Base-by-base conservation (phyloP, 768 basidiomycete genomes). In the Boletus bicolor region DNA sequence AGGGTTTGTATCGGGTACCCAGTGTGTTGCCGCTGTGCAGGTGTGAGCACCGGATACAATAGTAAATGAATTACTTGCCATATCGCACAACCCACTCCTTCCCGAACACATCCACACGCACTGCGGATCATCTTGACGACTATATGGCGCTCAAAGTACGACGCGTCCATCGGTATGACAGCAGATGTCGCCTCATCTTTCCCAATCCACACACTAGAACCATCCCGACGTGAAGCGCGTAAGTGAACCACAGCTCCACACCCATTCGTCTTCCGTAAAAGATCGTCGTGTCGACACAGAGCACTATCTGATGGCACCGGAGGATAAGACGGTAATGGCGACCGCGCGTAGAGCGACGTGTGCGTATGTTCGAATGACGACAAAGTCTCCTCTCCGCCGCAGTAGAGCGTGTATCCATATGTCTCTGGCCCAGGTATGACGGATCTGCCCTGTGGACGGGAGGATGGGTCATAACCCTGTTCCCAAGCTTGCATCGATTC, bases 241-340 rank as follows among this genome's bases (percentile, higher is more conserved):
- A 77, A 57, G 65, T 88, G 86, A 11, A 89, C 65, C 7, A 86
- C 68, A 1, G 84, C 76, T 0, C 87, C 87, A 58, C 87, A 89
- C 0, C 85, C 86, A 54, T 81, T 86, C 7, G 76, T 75, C 54
- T 55, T 64, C 36, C 62, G 46, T 7, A 51, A 39, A 17, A 55
- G 53, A 36, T 19, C 6, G 7, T 57, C 35, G 26, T 30, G 44
- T 28, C 58, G 52, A 26, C 42, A 67, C 38, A 32, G 57, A 38
- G 49, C 44, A 21, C 60, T 44, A 10, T 64, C 65, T 26, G 72
- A 57, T 21, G 69, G 55, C 19, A 65, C 58, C 15, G 66, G 61
- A 11, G 69, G 63, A 55, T 72, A 63, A 69, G 64, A 38, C 66
- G 81, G 66, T 65, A 77, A 55, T 66, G 70, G 59, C 45, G 81